Conservation (phyloP, 1,284 basidiomycete species). For the Cutaneotrichosporon cyanovorans region DNA sequence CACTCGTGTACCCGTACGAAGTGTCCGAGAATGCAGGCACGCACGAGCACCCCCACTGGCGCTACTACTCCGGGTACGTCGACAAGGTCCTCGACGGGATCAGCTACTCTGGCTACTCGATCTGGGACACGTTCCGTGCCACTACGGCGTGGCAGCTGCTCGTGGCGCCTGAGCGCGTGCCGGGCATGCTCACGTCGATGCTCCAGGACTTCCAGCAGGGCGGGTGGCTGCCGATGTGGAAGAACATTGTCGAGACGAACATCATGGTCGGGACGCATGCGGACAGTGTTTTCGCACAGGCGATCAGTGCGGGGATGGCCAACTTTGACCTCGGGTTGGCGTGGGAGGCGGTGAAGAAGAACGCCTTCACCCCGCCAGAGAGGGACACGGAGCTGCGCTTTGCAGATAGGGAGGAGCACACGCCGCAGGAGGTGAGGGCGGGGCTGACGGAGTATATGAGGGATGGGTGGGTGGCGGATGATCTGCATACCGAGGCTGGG, state of each 20-base stretch:
- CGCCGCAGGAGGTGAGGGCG: conserved; percentile 72
- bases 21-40: conserved; percentile 53
- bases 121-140: conserved; percentile 77
- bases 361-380: conserved; percentile 56
- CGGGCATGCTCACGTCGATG: conserved; percentile 71
- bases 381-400: conserved; percentile 61
- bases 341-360: conserved; percentile 68
- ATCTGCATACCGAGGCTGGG: conserved; percentile 69
- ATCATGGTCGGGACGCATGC: conserved; percentile 65
- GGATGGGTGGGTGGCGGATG: conserved; percentile 68
- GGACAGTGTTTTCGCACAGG: conserved; percentile 72
- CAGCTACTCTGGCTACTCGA: conserved; percentile 74
- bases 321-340: conserved; percentile 61
- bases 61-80: conserved; percentile 58
- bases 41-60: conserved; percentile 31
- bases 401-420: conserved; percentile 66
- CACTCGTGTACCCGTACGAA: conserved; percentile 66
- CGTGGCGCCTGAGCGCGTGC: conserved; percentile 64
- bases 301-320: conserved; percentile 52
- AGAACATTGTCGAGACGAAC: conserved; percentile 62
- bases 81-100: conserved; percentile 53
- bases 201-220: conserved; percentile 66
- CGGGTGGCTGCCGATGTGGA: conserved; percentile 86
- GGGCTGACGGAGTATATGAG: conserved; percentile 63
- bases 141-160: conserved; percentile 71